phyloP scores from a whole-genome alignment of 139 green algal genomes.

The Dunaliella sp. region DNA sequence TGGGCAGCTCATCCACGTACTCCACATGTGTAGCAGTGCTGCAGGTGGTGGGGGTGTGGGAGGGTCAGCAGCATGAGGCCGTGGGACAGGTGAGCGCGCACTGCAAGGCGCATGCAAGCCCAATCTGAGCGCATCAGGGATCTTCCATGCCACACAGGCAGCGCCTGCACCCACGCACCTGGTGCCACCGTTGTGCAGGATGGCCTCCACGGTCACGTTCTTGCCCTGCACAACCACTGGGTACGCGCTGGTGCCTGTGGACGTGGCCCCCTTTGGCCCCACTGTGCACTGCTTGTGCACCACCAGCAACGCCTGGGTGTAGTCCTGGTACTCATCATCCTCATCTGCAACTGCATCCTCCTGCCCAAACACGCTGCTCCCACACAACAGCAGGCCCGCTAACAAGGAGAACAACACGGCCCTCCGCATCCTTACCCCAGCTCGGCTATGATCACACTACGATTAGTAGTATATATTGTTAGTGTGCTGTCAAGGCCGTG shows the following conservation, averaged over 20 bases:
- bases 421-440: too few species aligned
- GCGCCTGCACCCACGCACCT: not conserved
- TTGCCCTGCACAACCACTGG: slow-evolving; percentile 15
- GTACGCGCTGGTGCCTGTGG: not conserved
- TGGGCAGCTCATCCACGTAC: not conserved
- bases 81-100: too few species aligned
- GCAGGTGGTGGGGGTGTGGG: not conserved
- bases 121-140: too few species aligned
- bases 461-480: too few species aligned
- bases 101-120: too few species aligned
- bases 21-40: slow-evolving; percentile 3
- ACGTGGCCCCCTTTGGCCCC: not conserved
- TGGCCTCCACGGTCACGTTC: slow-evolving; percentile 7
- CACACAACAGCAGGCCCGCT: not conserved
- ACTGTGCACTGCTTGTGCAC: slow-evolving; percentile 10
- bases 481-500: too few species aligned
- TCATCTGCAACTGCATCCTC: not conserved
- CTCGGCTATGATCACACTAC: too few species aligned
- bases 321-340: slow-evolving; percentile 26
- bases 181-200: slow-evolving; percentile 8
- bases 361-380: not conserved
- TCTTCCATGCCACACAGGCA: too few species aligned
- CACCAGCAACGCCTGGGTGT: slow-evolving; percentile 64
- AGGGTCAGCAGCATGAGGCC: too few species aligned
- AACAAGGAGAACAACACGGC: not conserved